A percentile compares a stretch with the other conserved stretches of the same genome.
Conservation (phyloP, 2,329 filamentous ascomycete genomes). For the Pestalotiopsis sp. region DNA sequence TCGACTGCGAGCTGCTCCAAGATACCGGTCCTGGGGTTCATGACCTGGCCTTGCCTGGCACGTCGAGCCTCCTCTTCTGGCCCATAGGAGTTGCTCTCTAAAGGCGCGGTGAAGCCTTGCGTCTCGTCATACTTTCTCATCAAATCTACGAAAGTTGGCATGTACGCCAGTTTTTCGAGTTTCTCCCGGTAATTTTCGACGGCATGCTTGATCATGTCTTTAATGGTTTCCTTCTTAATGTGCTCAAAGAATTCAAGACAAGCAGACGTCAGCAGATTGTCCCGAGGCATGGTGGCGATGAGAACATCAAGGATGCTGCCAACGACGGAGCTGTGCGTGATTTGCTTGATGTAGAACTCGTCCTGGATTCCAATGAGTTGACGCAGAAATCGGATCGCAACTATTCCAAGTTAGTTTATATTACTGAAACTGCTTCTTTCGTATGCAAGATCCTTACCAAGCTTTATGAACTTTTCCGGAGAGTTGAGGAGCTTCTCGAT, state of each 20-base stretch:
- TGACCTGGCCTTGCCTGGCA: slow-evolving; percentile 34
- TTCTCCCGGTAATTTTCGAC: slow-evolving; percentile 83
- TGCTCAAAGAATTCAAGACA: slow-evolving; percentile 93
- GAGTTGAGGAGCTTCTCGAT: slow-evolving; percentile 81
- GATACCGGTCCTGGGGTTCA: slow-evolving; percentile 54
- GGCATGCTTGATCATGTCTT: slow-evolving; percentile 79
- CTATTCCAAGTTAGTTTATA: slow-evolving; percentile 41
- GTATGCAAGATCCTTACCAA: slow-evolving; percentile 56
- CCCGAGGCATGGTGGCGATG: slow-evolving; percentile 81
- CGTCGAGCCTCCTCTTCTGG: slow-evolving; percentile 60
- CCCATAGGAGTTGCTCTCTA: slow-evolving; percentile 73
- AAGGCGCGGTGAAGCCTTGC: slow-evolving; percentile 61
- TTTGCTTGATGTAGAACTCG: slow-evolving; percentile 85
- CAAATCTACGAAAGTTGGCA: slow-evolving; percentile 81
- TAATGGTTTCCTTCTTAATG: slow-evolving; percentile 80
- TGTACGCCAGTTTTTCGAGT: slow-evolving; percentile 74
- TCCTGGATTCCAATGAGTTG: slow-evolving; percentile 84
- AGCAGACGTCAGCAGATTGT: slow-evolving; percentile 92
- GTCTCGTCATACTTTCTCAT: slow-evolving; percentile 79
- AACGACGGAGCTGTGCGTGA: slow-evolving; percentile 79
- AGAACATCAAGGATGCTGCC: slow-evolving; percentile 85
- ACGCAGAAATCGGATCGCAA: slow-evolving; percentile 91
- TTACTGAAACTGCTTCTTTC: neutral
- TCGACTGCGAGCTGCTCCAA: slow-evolving; percentile 77
- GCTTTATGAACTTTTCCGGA: slow-evolving; percentile 87